Base-by-base conservation (phyloP, 352 stramenopile genomes). In the Phytophthora pisi region DNA sequence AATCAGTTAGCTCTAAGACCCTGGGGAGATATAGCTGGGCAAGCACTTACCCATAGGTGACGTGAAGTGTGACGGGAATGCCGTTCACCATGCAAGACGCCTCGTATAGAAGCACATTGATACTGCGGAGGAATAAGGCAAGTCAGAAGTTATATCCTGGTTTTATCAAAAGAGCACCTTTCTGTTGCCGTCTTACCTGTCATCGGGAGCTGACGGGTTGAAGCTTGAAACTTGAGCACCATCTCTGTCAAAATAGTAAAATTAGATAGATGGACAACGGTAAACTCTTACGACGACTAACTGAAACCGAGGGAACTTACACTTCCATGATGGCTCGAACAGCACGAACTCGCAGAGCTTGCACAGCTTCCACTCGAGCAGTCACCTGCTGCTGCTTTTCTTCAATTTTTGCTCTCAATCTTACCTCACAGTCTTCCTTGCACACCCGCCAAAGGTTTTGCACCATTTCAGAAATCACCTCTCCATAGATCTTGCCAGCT, bases 31-130 rank as follows among this genome's bases (percentile, higher is more conserved):
- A 36, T 36, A 36, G 8, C 46, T 51, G 9, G 15, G 45, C 20
- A 16, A 24, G 10, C 26, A n/a, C 42, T 64, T 76, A 93, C 87
- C 84, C 82, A 62, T 85, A 93, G 0, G 88, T 93, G 51, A 96
- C 77, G 54, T 92, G 78, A 11, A 96, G 74, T 40, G 80, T 89
- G 13, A 81, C 75, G 47, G 88, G 88, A 50, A 88, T 78, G 13
- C 74, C 88, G 50, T 91, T 93, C 28, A 92, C 54, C 30, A 96
- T 78, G 57, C 83, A 90, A 24, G 84, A 84, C n/a, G 79, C 76
- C 51, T 96, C 88, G 58, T 93, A 94, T 6, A 96, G 73, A 40
- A 96, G 57, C 40, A 93, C 86, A 49, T 91, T 89, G n/a, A 76
- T 77, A 46, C 84, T 86, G 28, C 42, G 66, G 6, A 49, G 8